Base-by-base conservation (phyloP, 805 yeast genomes). In the Saccharomycopsis synnaedendra region DNA sequence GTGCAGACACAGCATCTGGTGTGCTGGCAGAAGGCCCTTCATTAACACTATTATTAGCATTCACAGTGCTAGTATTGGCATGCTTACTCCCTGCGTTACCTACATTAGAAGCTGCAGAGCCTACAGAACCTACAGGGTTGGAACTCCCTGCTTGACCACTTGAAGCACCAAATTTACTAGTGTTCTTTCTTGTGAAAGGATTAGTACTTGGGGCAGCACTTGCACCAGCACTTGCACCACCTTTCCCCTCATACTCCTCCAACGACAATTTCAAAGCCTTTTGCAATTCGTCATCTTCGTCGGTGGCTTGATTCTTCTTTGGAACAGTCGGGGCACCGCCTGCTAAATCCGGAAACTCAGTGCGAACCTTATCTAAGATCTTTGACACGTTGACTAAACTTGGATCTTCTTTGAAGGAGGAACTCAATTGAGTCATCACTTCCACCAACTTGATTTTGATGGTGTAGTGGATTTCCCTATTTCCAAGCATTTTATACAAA, bases 211-310 rank as follows among this genome's bases (percentile, higher is more conserved):
- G 36, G 2, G 8, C 10, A 34, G 36, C 8, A 19, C 19, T 19
- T 19, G 19, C 19, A 19, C 19, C 19, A 19, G 19, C 19, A 19
- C 19, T 19, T 19, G 19, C 19, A 19, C 19, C 43, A 37, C 5
- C 27, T 35, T 36, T 31, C 32, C 69, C 55, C 53, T 71, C 73
- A 40, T 72, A 74, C 54, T 85, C 94, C 44, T 75, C 71, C 41
- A 85, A 65, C 0, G 96, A 87, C 43, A 85, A 60, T 51, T 79
- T 83, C 51, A 89, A 69, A 0, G 85, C 96, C 53, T 80, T 72
- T 56, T 79, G 81, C 42, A 90, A 65, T 54, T 87, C 95, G 45
- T 80, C 84, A 43, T 93, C 96, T 54, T 90, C 97, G 29, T 70
- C 65, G 39, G 57, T 56, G 49, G 68, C 66, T n/a, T 34, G 8